Percentiles rank a stretch among this genome's conserved stretches.
Conservation (phyloP, 2,329 filamentous ascomycete genomes). For the Geoglossum cookeanum region DNA sequence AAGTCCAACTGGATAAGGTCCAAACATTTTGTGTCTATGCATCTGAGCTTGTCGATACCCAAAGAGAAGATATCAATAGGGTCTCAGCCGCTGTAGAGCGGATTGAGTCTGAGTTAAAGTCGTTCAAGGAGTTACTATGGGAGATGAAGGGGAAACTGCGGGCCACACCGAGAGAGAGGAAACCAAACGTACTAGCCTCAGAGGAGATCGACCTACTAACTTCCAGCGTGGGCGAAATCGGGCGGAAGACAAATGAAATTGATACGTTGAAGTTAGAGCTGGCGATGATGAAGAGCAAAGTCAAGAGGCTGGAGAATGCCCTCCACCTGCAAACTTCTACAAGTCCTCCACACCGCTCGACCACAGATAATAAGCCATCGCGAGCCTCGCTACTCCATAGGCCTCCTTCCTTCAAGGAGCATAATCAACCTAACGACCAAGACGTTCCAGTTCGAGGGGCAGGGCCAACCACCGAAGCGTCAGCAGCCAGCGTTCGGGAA, state of each 20-base stretch:
- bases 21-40: not conserved
- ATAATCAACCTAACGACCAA: too few species aligned
- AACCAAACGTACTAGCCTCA: not conserved
- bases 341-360: not conserved
- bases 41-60: not conserved
- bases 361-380: not conserved
- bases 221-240: slow-evolving; percentile 10
- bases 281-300: slow-evolving; percentile 8
- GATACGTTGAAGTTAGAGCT: slow-evolving; percentile 13
- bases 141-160: not conserved
- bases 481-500: too few species aligned
- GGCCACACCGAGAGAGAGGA: not conserved
- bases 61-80: not conserved
- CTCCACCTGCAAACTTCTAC: not conserved
- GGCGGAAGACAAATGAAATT: slow-evolving; percentile 12
- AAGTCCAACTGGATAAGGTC: not conserved
- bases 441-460: too few species aligned
- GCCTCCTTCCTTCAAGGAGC: too few species aligned
- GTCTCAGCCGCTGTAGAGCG: not conserved
- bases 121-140: not conserved
- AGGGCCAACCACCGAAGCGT: too few species aligned
- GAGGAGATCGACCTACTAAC: slow-evolving; percentile 10
- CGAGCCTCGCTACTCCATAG: too few species aligned
- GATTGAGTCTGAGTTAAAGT: not conserved
- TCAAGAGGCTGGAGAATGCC: not conserved